Conservation (phyloP, 176 grass and related monocot species). For the Avena sativa region DNA sequence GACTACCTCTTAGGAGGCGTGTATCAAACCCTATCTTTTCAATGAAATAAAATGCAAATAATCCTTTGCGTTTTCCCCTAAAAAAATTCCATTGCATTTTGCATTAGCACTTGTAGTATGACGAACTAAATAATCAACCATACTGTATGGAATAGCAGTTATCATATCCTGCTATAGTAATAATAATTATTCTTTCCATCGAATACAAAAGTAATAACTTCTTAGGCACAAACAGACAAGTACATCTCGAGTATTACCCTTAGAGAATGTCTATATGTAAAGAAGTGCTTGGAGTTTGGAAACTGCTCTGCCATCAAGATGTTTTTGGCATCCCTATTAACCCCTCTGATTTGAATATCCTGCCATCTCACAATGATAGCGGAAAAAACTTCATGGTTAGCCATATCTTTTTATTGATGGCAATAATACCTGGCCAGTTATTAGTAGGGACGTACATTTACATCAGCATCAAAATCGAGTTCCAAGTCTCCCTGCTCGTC, state of each 20-base stretch:
- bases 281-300: slow-evolving; percentile 89
- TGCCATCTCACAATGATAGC: slow-evolving; percentile 53
- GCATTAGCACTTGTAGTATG: background rate
- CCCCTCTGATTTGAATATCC: slow-evolving; percentile 98
- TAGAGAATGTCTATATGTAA: slow-evolving; percentile 90
- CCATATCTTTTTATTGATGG: background rate
- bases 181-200: background rate
- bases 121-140: background rate
- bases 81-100: background rate
- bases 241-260: slow-evolving; percentile 63
- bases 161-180: background rate
- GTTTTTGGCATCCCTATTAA: slow-evolving; percentile 85
- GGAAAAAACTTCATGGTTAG: slow-evolving; percentile 25
- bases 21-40: too few relatives aligned
- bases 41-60: too few relatives aligned
- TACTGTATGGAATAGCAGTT: background rate
- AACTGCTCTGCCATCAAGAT: slow-evolving; percentile 87
- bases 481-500: slow-evolving; percentile 88
- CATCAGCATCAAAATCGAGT: slow-evolving; percentile 89
- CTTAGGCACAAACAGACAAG: background rate
- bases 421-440: background rate
- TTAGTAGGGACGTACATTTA: slow-evolving; percentile 61
- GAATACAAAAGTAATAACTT: background rate
- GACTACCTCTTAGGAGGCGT: too few relatives aligned
- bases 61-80: too few relatives aligned